Base-by-base conservation (phyloP, 768 basidiomycete genomes). In the Russula brevipes region DNA sequence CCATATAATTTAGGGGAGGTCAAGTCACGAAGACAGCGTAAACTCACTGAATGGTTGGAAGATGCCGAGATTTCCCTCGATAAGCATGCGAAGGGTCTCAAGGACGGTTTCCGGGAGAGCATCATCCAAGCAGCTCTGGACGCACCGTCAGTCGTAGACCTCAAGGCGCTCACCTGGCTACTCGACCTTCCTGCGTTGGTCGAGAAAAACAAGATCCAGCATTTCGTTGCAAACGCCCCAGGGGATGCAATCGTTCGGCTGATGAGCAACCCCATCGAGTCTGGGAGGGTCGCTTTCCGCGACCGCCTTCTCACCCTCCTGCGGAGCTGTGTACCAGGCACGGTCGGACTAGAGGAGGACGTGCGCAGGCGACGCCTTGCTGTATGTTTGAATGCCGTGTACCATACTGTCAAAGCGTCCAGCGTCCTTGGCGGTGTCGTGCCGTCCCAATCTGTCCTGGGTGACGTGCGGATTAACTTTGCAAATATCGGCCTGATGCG, bases 401-500 rank as follows among this genome's bases (percentile, higher is more conserved):
- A 54, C 24, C 62, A n/a, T n/a, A 46, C 47, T 17, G 50, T 39
- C 50, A 57, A 50, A 10, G 56, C 44, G 2, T 53, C 14, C 8
- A 19, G 19, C 19, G 56, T 17, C 50, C 6, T 16, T 2, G 5
- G 41, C 31, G 51, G 53, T 0, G n/a, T 33, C 14, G 31, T n/a
- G 14, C 44, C 3, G 12, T 39, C 46, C 31, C 45, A 47, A 35
- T 31, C 51, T 9, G 14, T 63, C 10, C 46, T 63, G 11, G 8
- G 17, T 16, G 62, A 63, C 31, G 9, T 63, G 38, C 57, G 62
- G 30, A 42, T 24, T 7, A 52, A 59, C n/a, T 63, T 63, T 30
- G 57, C 61, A 41, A 57, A 46, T 16, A 16, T 41, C 30, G 12
- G 16, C 10, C 30, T 63, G 3, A 57, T 63, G 56, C 56, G 51